These are phyloP conservation scores for Phytophthora pseudosyringae DNA, from an alignment of 352 stramenopile species.

Conservation along the genomic window DNA sequence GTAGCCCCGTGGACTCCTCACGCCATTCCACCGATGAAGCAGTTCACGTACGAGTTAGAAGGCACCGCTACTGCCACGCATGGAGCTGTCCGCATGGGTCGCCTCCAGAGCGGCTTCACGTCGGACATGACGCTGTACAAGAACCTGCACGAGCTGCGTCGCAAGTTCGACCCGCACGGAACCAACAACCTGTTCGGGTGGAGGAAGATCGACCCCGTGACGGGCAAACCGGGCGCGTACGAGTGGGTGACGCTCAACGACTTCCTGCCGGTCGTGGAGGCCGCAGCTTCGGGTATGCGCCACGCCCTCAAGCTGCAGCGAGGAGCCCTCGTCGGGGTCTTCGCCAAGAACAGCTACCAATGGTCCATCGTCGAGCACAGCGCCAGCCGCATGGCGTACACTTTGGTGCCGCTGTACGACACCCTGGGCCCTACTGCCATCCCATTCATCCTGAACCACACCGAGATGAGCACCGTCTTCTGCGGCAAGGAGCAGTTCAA, in stretches of 20 bases:
- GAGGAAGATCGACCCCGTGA: conserved; percentile 48
- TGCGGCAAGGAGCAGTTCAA: conserved; percentile 65
- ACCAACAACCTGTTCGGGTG: conserved; percentile 63
- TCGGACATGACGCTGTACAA: conserved; percentile 55
- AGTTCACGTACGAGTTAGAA: conserved; percentile 36
- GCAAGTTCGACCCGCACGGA: conserved; percentile 52
- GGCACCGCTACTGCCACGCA: conserved; percentile 36
- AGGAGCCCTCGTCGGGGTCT: conserved; percentile 66
- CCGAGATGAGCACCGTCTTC: conserved; percentile 73
- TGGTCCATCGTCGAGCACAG: conserved; percentile 73
- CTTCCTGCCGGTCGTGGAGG: conserved; percentile 57
- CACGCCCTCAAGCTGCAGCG: conserved; percentile 41
- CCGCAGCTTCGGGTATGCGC: conserved; percentile 48
- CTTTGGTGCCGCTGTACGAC: conserved; percentile 82
- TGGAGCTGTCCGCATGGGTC: conserved; percentile 34
- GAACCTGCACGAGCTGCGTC: conserved; percentile 48
- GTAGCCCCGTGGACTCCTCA: background rate
- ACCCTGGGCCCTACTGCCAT: conserved; percentile 69
- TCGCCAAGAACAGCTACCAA: conserved; percentile 76
- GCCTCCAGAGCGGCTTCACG: conserved; percentile 37
- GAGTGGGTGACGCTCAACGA: conserved; percentile 70
- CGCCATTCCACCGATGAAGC: conserved; percentile 15
- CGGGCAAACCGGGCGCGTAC: conserved; percentile 45
- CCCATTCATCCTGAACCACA: conserved; percentile 82
- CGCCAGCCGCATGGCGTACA: conserved; percentile 72